Evolutionary conservation across 352 stramenopile genomes (phyloP).

Genomic region (Salisapilia sapeloensis): DNA sequence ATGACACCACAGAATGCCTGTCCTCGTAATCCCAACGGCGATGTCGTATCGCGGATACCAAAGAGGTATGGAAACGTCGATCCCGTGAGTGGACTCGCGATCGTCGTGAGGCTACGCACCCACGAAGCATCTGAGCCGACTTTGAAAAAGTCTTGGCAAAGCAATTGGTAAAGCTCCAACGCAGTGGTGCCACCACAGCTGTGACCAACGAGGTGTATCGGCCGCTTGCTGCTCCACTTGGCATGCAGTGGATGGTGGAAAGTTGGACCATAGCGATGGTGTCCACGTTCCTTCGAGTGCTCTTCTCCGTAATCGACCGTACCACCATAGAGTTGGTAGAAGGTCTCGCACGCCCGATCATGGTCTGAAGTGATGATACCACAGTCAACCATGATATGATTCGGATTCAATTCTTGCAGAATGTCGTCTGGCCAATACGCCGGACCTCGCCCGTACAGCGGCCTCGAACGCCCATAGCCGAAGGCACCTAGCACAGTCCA

Average conservation of each 20-base stretch:
- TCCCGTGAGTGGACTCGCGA: conserved; percentile 37
- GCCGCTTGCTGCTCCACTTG: conserved; percentile 23
- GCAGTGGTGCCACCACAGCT: conserved; percentile 44
- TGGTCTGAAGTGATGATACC: conserved; percentile 43
- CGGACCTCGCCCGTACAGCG: conserved; percentile 19
- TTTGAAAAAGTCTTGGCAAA: conserved; percentile 31
- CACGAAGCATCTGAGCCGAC: conserved; percentile 30
- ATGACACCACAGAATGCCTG: conserved; percentile 22
- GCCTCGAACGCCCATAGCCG: conserved; percentile 24
- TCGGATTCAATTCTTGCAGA: conserved; percentile 24
- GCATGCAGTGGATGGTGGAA: conserved; percentile 13
- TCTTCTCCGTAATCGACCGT: conserved; percentile 40
- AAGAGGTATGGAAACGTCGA: conserved; percentile 35
- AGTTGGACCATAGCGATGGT: conserved; percentile 27
- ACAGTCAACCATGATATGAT: conserved; percentile 44
- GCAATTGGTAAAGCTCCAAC: conserved; percentile 54
- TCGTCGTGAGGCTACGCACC: conserved; percentile 37
- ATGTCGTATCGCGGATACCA: conserved; percentile 20
- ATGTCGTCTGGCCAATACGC: conserved; percentile 40
- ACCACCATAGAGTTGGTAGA: conserved; percentile 43
- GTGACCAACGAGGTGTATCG: conserved; percentile 43
- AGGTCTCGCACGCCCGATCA: conserved; percentile 43
- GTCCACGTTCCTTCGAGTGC: conserved; percentile 12
- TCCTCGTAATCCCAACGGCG: conserved; percentile 8
- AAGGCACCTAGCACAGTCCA: conserved; percentile 18